Conservation (phyloP, 306 rosid species). For the Rosa rugosa region DNA sequence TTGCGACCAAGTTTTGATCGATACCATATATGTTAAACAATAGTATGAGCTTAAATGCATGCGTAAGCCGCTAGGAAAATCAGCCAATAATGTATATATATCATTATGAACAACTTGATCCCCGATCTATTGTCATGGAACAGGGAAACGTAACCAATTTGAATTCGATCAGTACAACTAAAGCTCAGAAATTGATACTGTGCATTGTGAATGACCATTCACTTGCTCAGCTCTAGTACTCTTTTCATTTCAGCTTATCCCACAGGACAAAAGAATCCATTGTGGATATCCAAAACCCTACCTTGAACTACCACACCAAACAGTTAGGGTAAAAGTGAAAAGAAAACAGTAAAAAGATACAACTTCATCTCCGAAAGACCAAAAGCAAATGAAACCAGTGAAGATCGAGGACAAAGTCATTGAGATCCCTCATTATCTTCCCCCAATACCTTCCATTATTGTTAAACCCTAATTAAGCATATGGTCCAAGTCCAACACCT, state of each 20-base stretch:
- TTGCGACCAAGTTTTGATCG: background rate
- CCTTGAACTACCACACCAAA: background rate
- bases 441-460: background rate
- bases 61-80: background rate
- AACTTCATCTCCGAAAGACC: background rate
- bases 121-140: background rate
- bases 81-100: background rate
- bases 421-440: background rate
- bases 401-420: background rate
- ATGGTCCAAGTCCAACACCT: background rate
- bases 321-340: background rate
- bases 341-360: background rate
- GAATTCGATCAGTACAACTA: background rate
- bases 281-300: background rate
- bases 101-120: background rate
- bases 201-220: conserved; percentile 1
- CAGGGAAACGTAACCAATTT: too few relatives aligned
- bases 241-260: background rate
- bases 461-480: background rate
- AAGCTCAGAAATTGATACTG: background rate
- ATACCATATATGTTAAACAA: background rate
- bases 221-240: background rate
- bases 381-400: background rate
- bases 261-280: background rate
- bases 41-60: background rate